phyloP scores from a whole-genome alignment of 495 filamentous ascomycete genomes.

The Tricharina praecox region DNA sequence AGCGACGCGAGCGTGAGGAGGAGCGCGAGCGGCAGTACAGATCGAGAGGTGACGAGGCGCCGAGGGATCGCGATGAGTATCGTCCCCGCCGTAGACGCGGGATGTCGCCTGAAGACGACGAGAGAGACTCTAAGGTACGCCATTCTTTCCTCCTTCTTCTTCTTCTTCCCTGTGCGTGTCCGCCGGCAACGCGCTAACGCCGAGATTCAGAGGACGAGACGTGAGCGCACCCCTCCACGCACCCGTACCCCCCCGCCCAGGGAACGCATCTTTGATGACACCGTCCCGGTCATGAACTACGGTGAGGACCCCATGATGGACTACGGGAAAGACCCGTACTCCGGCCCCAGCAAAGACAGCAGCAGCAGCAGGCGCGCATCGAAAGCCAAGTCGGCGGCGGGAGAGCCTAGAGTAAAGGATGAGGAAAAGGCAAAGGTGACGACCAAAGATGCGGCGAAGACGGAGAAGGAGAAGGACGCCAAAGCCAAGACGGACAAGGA shows the following conservation, averaged over 20 bases:
- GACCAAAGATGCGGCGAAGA: no score
- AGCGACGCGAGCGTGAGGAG: slow-evolving; percentile 65
- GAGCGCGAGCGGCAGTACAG: slow-evolving; percentile 74
- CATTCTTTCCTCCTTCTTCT: neutral
- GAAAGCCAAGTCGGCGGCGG: slow-evolving; percentile 24
- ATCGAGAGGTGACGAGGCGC: slow-evolving; percentile 53
- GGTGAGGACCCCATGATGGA: slow-evolving; percentile 9
- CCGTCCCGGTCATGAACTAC: slow-evolving; percentile 8
- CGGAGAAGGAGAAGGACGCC: neutral
- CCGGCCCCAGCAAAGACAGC: no score
- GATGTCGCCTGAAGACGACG: slow-evolving; percentile 61
- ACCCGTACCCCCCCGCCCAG: slow-evolving; percentile 39
- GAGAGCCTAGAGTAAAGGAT: no score
- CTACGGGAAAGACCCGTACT: slow-evolving; percentile 5
- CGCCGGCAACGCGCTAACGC: slow-evolving; percentile 12
- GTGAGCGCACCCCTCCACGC: slow-evolving; percentile 42
- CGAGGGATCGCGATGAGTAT: slow-evolving; percentile 73
- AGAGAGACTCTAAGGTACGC: slow-evolving; percentile 42
- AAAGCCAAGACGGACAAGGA: neutral
- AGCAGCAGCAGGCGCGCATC: slow-evolving; percentile 48
- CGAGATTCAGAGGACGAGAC: slow-evolving; percentile 49
- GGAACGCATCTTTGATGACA: slow-evolving; percentile 9
- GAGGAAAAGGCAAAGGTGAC: neutral
- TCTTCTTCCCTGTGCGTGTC: neutral
- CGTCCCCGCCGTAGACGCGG: slow-evolving; percentile 44